Conservation (phyloP, 2,329 filamentous ascomycete genomes). For the Colletotrichum sp. region DNA sequence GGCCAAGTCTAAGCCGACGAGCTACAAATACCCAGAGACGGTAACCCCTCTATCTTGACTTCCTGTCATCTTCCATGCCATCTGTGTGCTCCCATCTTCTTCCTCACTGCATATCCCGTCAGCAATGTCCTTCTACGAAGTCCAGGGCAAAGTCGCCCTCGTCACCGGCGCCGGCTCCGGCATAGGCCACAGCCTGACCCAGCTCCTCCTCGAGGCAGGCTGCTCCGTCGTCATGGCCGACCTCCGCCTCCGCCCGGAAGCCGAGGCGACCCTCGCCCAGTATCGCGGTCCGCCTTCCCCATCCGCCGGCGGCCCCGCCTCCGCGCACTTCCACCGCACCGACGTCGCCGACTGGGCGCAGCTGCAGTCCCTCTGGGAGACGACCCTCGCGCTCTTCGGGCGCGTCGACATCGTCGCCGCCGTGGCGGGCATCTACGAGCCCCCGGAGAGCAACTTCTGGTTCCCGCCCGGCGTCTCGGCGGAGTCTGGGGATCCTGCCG, state of each 20-base stretch:
- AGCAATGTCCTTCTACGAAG: constrained; percentile 13
- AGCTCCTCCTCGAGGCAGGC: neutral
- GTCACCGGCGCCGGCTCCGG: constrained; percentile 18
- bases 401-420: constrained; percentile 21
- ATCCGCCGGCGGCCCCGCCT: constrained; percentile 18
- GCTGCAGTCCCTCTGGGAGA: constrained; percentile 27
- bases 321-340: constrained; percentile 33
- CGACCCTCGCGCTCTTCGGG: constrained; percentile 12
- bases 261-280: constrained; percentile 21
- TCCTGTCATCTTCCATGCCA: neutral
- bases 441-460: constrained; percentile 30
- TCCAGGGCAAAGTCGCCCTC: constrained; percentile 19
- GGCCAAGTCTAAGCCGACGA: neutral
- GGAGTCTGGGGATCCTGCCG: constrained; percentile 21
- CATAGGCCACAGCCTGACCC: neutral
- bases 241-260: constrained; percentile 26
- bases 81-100: neutral
- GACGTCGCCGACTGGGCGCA: constrained; percentile 29
- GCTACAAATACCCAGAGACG: neutral
- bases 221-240: constrained; percentile 22
- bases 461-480: constrained; percentile 25
- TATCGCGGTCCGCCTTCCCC: neutral
- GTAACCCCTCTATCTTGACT: neutral
- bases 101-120: neutral
- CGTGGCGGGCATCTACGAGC: constrained; percentile 29